Evolutionary conservation across 192 early-diverging fungal species (phyloP), one percentile per base, ranked within the genome.

Genomic region (Coemansia sp.): DNA sequence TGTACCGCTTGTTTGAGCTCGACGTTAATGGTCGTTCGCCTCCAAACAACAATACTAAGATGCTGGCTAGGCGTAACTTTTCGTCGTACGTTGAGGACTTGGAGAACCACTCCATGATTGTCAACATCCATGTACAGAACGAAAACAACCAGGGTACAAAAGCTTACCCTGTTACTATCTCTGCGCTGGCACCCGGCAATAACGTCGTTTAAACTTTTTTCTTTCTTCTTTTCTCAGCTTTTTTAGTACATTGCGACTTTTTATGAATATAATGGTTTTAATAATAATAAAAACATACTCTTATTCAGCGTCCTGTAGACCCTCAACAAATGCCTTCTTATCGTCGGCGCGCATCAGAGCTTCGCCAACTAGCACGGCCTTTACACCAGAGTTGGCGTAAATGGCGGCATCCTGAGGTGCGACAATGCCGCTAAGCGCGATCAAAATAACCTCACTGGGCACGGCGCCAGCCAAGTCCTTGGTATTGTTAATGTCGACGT

Each of bases 351-450:
- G 86, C 97, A 99, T 99, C 75, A 99, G 79, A 4, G 95, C 92
- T 77, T 99, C 96, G 13, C 98, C 98, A 1, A 99, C 94, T 43
- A 99, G 83, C 10, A 98, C 90, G 12, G 86, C 97, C 27, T 79
- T 67, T 16, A 95, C 93, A 20, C 93, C 93, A 64, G 91, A 89
- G 31, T 85, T 86, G 11, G 90, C 70, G 70, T 97, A 98, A 11
- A 72, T 83, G 64, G 89, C 89, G 12, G 97, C 95, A 76, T 99
- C 98, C 29, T 85, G 75, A 0, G 95, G 90, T 10, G 76, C 68
- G 31, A 89, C 85, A 36, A 99, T 99, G 2, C 98, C 98, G 71
- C 95, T 97, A 47, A 99, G 84, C 3, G 97, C 98, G 53, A 91
- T 85, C 39, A 99, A 70, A 13, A 94, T 87, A 13, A 91, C 88